A percentile compares a stretch with the other conserved stretches of the same genome.
phyloP scores from a whole-genome alignment of 73 alveolate species.

The Effrenium voratum region DNA sequence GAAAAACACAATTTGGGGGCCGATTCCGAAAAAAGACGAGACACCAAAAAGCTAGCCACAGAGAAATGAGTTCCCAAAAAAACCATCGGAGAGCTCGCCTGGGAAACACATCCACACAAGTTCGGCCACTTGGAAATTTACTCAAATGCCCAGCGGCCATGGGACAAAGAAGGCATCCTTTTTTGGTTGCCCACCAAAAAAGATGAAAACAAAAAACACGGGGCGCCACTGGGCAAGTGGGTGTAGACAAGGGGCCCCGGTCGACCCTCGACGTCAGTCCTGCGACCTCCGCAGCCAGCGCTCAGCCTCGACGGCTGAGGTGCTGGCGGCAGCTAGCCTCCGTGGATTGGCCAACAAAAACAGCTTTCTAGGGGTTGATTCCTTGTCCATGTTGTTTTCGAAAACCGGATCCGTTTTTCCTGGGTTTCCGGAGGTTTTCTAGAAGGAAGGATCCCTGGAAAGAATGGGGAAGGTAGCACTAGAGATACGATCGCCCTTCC shows the following conservation, averaged over 20 bases:
- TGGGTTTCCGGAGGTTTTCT: neutral
- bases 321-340: neutral
- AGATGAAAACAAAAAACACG: no score
- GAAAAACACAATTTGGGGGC: no score
- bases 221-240: neutral
- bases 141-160: neutral
- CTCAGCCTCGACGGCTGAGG: neutral
- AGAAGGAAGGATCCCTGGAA: neutral
- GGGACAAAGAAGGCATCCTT: neutral
- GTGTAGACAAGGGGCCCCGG: neutral
- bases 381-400: neutral
- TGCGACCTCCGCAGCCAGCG: slow-evolving; percentile 33
- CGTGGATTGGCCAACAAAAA: neutral
- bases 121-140: neutral
- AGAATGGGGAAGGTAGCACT: neutral
- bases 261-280: neutral
- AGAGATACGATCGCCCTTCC: neutral
- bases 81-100: neutral
- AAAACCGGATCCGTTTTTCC: neutral
- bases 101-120: neutral
- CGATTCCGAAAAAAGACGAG: no score
- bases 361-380: no score
- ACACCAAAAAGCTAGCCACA: no score
- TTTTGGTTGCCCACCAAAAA: neutral
- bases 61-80: no score